These are phyloP conservation scores for Pythium dissotocum DNA, from an alignment of 352 stramenopile genomes.

Conservation along the genomic window DNA sequence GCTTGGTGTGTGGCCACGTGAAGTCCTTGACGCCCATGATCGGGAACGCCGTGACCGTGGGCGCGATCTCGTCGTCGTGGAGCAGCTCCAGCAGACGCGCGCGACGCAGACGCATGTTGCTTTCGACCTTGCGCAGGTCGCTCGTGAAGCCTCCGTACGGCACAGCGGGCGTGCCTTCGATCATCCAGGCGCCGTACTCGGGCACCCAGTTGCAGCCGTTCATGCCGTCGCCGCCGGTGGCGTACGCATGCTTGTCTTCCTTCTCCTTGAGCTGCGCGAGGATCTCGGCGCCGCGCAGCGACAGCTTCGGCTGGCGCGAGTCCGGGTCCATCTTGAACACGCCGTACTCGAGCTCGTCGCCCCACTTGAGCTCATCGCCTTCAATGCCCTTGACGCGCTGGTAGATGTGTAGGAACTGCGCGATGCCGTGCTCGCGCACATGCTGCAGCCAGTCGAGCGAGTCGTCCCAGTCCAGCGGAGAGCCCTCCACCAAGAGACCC, in stretches of 20 bases:
- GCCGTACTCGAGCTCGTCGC: slow-evolving; percentile 99
- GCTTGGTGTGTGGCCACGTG: slow-evolving; percentile 64
- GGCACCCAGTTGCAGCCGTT: slow-evolving; percentile 97
- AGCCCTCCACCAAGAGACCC: slow-evolving; percentile 91
- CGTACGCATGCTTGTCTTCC: slow-evolving; percentile 58
- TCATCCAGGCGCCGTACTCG: slow-evolving; percentile 99
- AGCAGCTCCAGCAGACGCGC: slow-evolving; percentile 94
- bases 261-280: slow-evolving; percentile 92
- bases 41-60: slow-evolving; percentile 96
- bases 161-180: slow-evolving; percentile 95
- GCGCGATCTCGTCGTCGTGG: slow-evolving; percentile 94
- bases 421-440: slow-evolving; percentile 94
- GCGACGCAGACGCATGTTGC: slow-evolving; percentile 97
- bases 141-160: slow-evolving; percentile 95
- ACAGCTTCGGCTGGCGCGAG: slow-evolving; percentile 87
- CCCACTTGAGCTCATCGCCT: slow-evolving; percentile 96
- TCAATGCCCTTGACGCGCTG: slow-evolving; percentile 94
- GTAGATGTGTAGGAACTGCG: slow-evolving; percentile 98
- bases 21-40: slow-evolving; percentile 96
- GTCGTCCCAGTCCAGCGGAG: slow-evolving; percentile 95
- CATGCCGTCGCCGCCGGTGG: slow-evolving; percentile 57
- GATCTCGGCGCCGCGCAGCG: slow-evolving; percentile 93
- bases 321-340: slow-evolving; percentile 94
- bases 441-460: slow-evolving; percentile 95
- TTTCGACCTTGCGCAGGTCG: slow-evolving; percentile 96